Base-by-base conservation (phyloP, 176 grass and related monocot species). In the Triticum monococcum region DNA sequence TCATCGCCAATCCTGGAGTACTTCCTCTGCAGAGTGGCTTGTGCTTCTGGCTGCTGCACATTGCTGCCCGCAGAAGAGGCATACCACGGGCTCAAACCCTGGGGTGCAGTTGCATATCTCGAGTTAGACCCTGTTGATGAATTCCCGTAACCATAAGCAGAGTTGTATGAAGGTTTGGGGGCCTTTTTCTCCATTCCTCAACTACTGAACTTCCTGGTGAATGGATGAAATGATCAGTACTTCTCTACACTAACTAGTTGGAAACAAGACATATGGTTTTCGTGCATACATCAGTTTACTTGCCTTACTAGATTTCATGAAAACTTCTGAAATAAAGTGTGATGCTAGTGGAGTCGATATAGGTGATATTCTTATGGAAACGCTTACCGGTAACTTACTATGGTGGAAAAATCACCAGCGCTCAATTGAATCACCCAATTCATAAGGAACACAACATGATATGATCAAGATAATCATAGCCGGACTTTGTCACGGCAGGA, bases 1-100 rank as follows among this genome's bases (percentile, higher is more conserved):
- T 98, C 89, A 64, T 98, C 97, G 9, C 87, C 91, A n/a, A 98
- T 98, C 90, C 84, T 91, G 6, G 93, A 85, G 50, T 93, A 95
- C 88, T 89, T 95, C 79, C 77, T 89, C 64, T 92, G 86, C 61
- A 93, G 70, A 56, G 88, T 95, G 57, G 68, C 91, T 0, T 82
- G 87, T 38, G 87, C 87, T 79, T 95, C 81, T 84, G 91, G 85
- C 48, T 93, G 85, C 57, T 91, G 84, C 57, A 89, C 37, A 89
- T 69, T 67, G 72, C 62, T 82, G 37, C 83, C 68, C 33, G 77
- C 59, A 23, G 90, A 81, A 43, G 93, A 79, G 3, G 86, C 46
- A 59, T 94, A 94, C 64, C 90, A 84, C 20, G 89, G 4, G 20
- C 4, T 57, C 54, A 95, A 89, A 57, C 84, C 61, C 14, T 91